phyloP scores from a whole-genome alignment of 129 eudicot genomes.

The Sambucus nigra region DNA sequence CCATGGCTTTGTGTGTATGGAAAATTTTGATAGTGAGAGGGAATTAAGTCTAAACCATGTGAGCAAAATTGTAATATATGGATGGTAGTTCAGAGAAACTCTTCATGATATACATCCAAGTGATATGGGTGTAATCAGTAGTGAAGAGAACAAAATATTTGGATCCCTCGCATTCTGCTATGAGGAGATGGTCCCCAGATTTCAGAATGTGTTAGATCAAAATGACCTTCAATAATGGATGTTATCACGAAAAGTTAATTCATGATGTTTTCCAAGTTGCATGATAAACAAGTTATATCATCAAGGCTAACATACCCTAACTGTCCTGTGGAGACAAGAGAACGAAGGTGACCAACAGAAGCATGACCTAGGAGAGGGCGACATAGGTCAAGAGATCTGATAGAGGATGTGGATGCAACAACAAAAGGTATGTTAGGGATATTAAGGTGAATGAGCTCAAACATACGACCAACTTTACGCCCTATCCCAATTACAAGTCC shows the following conservation, averaged over 20 bases:
- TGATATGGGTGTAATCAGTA: neutral
- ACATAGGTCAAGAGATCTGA: neutral
- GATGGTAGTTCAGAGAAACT: neutral
- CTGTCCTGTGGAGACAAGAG: neutral
- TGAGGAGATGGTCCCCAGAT: conserved; percentile 6
- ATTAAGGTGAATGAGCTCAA: neutral
- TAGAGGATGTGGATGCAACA: neutral
- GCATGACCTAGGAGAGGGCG: neutral
- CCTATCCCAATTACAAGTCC: conserved; percentile 1
- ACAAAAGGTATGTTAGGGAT: neutral
- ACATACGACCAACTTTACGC: conserved; percentile 7
- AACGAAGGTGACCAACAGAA: neutral
- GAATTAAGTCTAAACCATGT: conserved; percentile 3
- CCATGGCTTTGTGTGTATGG: neutral
- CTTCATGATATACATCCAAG: conserved; percentile 1
- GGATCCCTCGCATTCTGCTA: neutral
- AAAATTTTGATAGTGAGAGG: neutral
- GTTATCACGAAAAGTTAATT: neutral
- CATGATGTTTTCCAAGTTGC: conserved; percentile 1
- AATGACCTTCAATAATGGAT: neutral
- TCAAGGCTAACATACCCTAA: neutral
- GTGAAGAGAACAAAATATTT: conserved; percentile 1
- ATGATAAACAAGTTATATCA: neutral
- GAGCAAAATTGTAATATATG: neutral
- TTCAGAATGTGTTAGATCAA: conserved; percentile 3